Percentiles rank a stretch among this genome's conserved stretches.
Evolutionary conservation across 192 early-diverging fungal species (phyloP).

Genomic region (Haplosporangium gracile): DNA sequence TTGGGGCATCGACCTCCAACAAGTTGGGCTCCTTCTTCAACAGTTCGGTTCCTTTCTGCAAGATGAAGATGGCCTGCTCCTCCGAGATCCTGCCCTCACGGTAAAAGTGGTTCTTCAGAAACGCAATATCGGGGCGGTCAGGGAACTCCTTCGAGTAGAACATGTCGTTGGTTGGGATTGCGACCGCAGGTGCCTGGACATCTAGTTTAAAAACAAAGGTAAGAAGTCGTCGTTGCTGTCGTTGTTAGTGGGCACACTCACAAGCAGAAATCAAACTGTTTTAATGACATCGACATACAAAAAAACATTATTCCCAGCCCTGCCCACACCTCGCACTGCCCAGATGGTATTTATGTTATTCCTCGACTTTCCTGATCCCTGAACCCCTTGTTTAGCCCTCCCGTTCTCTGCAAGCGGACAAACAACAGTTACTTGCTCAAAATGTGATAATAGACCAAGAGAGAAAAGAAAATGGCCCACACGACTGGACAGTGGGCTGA

Average conservation of each 20-base stretch:
- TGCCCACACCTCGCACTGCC: background rate
- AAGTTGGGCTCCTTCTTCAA: conserved; percentile 87
- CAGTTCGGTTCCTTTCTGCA: conserved; percentile 85
- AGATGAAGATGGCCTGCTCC: conserved; percentile 91
- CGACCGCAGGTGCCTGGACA: conserved; percentile 67
- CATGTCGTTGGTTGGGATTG: conserved; percentile 62
- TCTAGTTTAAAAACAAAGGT: conserved; percentile 35
- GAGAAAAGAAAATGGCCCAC: background rate
- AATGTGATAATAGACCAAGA: background rate
- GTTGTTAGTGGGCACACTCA: no score
- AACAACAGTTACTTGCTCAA: conserved; percentile 1
- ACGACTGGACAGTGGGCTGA: background rate
- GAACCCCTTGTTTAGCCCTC: background rate
- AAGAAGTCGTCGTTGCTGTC: background rate
- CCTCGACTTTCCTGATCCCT: background rate
- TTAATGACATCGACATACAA: background rate
- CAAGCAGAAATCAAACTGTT: background rate
- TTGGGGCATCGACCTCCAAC: conserved; percentile 90
- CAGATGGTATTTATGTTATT: background rate
- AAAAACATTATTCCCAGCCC: background rate
- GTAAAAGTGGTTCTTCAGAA: conserved; percentile 93
- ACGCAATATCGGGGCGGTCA: conserved; percentile 82
- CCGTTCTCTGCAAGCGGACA: background rate
- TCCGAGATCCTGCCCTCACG: conserved; percentile 92
- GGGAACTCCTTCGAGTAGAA: conserved; percentile 69